Percentiles rank a stretch among this genome's conserved stretches.
Evolutionary conservation across 2,329 filamentous ascomycete species (phyloP).

Genomic region (Fusarium mundagurra): DNA sequence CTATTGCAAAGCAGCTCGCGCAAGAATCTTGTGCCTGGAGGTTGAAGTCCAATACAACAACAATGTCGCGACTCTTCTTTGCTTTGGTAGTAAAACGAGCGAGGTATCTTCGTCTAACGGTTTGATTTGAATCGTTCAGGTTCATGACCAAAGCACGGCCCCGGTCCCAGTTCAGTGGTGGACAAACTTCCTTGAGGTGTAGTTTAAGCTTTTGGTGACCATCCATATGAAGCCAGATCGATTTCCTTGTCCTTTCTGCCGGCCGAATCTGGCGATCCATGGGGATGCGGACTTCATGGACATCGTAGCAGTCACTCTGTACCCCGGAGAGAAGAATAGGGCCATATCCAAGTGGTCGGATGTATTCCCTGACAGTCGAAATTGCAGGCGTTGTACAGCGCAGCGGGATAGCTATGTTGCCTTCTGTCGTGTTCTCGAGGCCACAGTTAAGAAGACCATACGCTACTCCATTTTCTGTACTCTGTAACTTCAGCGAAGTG

Average conservation of each 20-base stretch:
- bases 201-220: not conserved
- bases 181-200: not conserved
- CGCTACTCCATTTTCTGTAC: rapidly evolving
- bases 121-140: not conserved
- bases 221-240: not conserved
- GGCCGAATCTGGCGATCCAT: not conserved
- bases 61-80: not conserved
- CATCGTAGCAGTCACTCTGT: rapidly evolving
- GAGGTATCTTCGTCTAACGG: not conserved
- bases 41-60: not conserved
- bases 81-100: not conserved
- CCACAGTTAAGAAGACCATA: not conserved
- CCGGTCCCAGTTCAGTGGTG: not conserved
- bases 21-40: not conserved
- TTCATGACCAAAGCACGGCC: not conserved
- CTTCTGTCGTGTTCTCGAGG: not conserved
- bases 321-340: not conserved
- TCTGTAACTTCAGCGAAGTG: not conserved
- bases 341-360: not conserved
- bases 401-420: not conserved
- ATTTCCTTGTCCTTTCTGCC: rapidly evolving
- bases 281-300: not conserved
- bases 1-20: not conserved
- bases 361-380: not conserved
- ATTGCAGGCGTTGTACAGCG: not conserved